Percentiles rank a stretch among this genome's conserved stretches.
phyloP scores from a whole-genome alignment of 164 flowering plant species.

The Vitis labrusca region DNA sequence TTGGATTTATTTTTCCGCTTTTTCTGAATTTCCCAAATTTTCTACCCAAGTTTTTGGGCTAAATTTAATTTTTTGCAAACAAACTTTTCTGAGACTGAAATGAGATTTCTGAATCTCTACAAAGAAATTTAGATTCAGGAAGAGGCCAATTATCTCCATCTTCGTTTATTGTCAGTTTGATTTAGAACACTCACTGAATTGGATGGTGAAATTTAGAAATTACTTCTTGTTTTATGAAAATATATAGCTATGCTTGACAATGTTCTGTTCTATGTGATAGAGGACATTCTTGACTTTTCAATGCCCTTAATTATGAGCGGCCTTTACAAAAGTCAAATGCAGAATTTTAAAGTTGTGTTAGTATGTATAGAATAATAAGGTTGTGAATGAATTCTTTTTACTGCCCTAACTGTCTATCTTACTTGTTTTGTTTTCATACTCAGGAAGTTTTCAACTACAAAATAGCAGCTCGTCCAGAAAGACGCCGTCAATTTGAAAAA shows the following conservation, averaged over 20 bases:
- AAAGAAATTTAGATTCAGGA: no score
- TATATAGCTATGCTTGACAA: not conserved
- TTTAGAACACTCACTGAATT: not conserved
- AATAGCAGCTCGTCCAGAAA: constrained; percentile 92
- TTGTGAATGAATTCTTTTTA: not conserved
- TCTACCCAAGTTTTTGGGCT: no score
- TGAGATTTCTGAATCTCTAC: no score
- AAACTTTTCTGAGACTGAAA: no score
- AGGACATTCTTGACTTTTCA: not conserved
- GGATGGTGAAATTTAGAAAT: not conserved
- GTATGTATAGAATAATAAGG: not conserved
- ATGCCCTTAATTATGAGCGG: not conserved
- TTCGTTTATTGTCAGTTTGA: not conserved
- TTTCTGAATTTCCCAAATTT: no score
- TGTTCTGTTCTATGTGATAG: not conserved
- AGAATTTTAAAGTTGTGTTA: no score
- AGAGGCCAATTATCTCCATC: not conserved
- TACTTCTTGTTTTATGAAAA: not conserved
- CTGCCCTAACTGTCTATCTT: not conserved
- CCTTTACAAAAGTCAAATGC: not conserved
- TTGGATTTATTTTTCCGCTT: no score
- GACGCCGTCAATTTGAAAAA: constrained; percentile 93
- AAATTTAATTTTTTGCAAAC: no score
- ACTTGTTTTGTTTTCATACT: constrained; percentile 10
- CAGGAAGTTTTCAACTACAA: constrained; percentile 91